phyloP scores from a whole-genome alignment of 2,329 filamentous ascomycete genomes.

The Neofusicoccum parvum region DNA sequence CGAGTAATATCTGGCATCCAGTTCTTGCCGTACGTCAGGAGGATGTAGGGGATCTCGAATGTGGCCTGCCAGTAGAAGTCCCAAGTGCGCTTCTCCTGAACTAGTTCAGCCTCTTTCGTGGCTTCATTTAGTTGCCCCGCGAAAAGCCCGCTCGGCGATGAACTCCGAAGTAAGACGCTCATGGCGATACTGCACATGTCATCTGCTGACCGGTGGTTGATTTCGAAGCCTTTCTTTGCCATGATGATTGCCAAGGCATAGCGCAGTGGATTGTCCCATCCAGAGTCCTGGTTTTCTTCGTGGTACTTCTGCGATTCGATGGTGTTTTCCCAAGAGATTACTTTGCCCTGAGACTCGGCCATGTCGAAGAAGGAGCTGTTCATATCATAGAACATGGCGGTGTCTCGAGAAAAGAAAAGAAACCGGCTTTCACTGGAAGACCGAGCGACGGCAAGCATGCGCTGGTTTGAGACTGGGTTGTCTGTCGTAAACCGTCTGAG shows the following conservation, averaged over 20 bases:
- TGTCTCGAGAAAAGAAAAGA: constrained; percentile 22
- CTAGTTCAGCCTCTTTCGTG: constrained; percentile 1
- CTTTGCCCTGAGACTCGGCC: neutral
- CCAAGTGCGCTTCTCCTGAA: neutral
- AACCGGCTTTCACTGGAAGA: constrained; percentile 20
- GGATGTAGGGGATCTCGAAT: constrained; percentile 22
- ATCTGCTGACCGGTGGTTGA: neutral
- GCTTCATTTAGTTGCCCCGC: constrained; percentile 1
- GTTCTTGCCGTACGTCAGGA: constrained; percentile 8
- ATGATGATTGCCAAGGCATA: constrained; percentile 14
- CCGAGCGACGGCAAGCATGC: constrained; percentile 22
- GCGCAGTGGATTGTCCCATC: constrained; percentile 10
- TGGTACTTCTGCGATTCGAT: constrained; percentile 4
- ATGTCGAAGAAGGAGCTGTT: neutral
- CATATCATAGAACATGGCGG: constrained; percentile 17
- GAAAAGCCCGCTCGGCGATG: neutral
- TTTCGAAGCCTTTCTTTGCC: neutral
- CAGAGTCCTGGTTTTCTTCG: constrained; percentile 9
- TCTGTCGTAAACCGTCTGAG: neutral
- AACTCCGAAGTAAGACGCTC: neutral
- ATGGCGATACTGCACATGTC: neutral
- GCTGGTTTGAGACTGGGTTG: constrained; percentile 1
- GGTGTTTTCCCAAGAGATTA: neutral
- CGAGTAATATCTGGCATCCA: neutral
- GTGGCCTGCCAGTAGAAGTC: constrained; percentile 17